A percentile compares a stretch with the other conserved stretches of the same genome.
phyloP scores from a whole-genome alignment of 1,139 yeast genomes.

The Blastobotrys capitulatus region DNA sequence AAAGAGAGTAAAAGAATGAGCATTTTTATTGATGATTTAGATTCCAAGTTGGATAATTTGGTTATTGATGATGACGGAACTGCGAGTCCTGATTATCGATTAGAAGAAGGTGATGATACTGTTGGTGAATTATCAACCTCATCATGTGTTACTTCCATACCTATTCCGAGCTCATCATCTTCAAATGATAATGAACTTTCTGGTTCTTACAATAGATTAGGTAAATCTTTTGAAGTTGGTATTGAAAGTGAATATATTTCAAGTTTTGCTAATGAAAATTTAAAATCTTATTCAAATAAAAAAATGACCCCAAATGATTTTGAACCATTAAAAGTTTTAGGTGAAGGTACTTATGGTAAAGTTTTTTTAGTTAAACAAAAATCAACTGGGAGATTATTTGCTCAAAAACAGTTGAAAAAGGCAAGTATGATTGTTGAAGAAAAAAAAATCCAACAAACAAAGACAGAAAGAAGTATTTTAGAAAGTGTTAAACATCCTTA shows the following conservation, averaged over 20 bases:
- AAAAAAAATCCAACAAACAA: constrained; percentile 53
- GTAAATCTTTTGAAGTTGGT: constrained; percentile 45
- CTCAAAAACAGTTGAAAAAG: constrained; percentile 83
- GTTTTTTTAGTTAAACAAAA: constrained; percentile 71
- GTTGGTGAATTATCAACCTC: background rate
- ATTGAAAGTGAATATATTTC: constrained; percentile 36
- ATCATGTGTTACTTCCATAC: background rate
- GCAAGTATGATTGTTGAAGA: constrained; percentile 58
- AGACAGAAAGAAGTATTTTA: constrained; percentile 65
- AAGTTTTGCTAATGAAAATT: constrained; percentile 22
- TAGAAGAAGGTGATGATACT: constrained; percentile 1
- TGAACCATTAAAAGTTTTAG: constrained; percentile 73
- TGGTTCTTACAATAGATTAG: constrained; percentile 30
- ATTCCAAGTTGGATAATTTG: background rate
- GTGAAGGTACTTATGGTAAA: constrained; percentile 89
- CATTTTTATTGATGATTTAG: constrained; percentile 8
- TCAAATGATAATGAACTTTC: background rate
- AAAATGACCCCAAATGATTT: constrained; percentile 51
- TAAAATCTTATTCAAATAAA: constrained; percentile 14
- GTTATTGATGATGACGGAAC: background rate
- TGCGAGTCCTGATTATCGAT: background rate
- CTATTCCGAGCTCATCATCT: background rate
- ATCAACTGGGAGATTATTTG: constrained; percentile 64
- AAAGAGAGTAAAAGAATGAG: background rate
- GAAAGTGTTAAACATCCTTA: constrained; percentile 76